These are phyloP conservation scores for Basipetospora chlamydospora DNA, from an alignment of 2,329 filamentous ascomycete genomes.

Conservation along the genomic window DNA sequence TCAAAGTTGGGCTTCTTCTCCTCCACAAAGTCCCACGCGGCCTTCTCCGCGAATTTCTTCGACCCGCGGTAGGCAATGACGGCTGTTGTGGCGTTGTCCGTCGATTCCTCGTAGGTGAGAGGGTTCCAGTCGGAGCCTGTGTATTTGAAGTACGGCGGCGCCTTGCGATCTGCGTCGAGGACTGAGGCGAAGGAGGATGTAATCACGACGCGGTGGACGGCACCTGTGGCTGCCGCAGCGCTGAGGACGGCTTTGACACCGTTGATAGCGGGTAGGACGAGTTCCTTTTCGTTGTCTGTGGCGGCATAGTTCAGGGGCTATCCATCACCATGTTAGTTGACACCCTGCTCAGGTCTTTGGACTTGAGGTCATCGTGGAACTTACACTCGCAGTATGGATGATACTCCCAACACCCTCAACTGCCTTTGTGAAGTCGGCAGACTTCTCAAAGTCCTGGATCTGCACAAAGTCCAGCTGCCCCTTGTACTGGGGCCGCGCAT, in stretches of 20 bases:
- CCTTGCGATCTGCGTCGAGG: conserved; percentile 31
- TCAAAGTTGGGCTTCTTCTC: conserved; percentile 22
- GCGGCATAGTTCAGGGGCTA: conserved; percentile 27
- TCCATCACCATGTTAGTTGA: neutral
- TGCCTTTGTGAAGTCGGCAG: conserved; percentile 11
- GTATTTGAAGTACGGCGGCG: conserved; percentile 35
- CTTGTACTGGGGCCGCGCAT: conserved; percentile 8
- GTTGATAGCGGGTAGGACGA: conserved; percentile 29
- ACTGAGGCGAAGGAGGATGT: conserved; percentile 58
- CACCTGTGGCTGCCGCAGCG: conserved; percentile 13
- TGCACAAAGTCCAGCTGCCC: conserved; percentile 16
- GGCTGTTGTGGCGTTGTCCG: conserved; percentile 21
- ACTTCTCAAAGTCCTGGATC: conserved; percentile 17
- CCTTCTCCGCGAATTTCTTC: conserved; percentile 21
- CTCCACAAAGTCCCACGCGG: conserved; percentile 20
- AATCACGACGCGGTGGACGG: conserved; percentile 28
- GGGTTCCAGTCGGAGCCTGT: conserved; percentile 43
- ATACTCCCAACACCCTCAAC: conserved; percentile 16
- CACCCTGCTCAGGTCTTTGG: too few species aligned
- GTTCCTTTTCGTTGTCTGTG: conserved; percentile 27
- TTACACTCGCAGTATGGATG: conserved; percentile 22
- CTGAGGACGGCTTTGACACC: conserved; percentile 26
- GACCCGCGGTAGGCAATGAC: conserved; percentile 21
- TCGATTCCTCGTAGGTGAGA: conserved; percentile 33
- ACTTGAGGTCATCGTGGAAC: neutral